Percentiles rank a stretch among this genome's conserved stretches.
phyloP scores from a whole-genome alignment of 2,329 filamentous ascomycete genomes.

The Xylariales sp. region DNA sequence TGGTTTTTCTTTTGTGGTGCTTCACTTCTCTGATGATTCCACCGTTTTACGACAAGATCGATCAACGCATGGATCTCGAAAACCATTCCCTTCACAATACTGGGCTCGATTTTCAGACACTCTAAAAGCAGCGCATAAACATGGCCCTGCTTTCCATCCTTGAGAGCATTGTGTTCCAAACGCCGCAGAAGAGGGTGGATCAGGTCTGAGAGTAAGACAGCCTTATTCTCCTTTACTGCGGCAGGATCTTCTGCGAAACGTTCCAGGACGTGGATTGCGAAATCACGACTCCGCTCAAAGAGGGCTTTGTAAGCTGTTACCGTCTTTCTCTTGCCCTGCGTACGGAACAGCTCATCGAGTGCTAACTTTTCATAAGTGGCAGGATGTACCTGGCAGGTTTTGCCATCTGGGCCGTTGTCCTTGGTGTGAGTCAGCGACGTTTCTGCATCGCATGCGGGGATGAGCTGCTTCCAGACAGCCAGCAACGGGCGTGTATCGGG shows the following conservation, averaged over 20 bases:
- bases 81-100: background rate
- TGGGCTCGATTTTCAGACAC: constrained; percentile 2
- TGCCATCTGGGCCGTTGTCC: background rate
- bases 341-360: background rate
- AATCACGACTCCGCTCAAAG: background rate
- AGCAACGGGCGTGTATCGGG: constrained; percentile 4
- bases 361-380: constrained; percentile 2
- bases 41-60: background rate
- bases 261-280: constrained; percentile 2
- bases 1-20: background rate
- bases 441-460: constrained; percentile 4
- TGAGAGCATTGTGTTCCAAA: background rate
- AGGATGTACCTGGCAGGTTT: background rate
- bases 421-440: background rate
- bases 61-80: background rate
- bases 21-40: background rate
- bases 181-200: background rate
- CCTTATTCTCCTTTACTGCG: constrained; percentile 2
- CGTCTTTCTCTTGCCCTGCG: background rate
- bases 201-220: background rate
- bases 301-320: background rate
- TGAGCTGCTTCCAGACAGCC: background rate
- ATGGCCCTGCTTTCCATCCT: background rate
- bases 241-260: background rate
- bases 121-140: background rate